Evolutionary conservation across 768 basidiomycete species (phyloP), one percentile per base, ranked within the genome.

Genomic region (Daedaleopsis sinensis): DNA sequence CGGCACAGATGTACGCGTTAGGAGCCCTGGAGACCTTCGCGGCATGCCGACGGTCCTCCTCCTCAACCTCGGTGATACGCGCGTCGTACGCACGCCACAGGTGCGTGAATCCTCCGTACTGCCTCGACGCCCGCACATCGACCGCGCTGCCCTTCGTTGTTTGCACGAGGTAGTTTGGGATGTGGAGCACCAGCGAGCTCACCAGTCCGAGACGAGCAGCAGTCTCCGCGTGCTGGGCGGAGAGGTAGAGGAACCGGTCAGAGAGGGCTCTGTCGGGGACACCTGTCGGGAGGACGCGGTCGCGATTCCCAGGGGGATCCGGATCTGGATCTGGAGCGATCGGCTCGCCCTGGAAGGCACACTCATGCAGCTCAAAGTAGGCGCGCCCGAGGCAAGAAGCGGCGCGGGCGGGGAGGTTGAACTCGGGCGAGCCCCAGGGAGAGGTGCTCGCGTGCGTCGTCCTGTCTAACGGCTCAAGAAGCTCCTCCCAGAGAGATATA

Each of bases 1-100:
- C 49, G 10, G 63, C 63, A 37, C 63, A 64, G 0, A 57, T n/a
- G 36, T 64, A 64, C 37, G 55, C 58, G 50, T 64, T 64, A 24
- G 54, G 63, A 10, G 39, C 53, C 38, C 39, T 39, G 23, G 44
- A 44, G 19, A 55, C 51, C 47, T 58, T 58, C 8, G 18, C 46
- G 5, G 53, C 57, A 38, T 37, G 11, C 47, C 44, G 53, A 24
- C 19, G n/a, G 24, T 51, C 37, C 27, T 27, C 52, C 49, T 39
- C 32, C 36, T 39, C 13, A 3, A 37, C 49, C 37, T 60, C 58
- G 15, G n/a, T 38, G n/a, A 18, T 43, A 15, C 58, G 50, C 18
- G 55, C 50, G 15, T 44, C 58, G n/a, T 35, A 43, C 24, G 37
- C 55, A 35, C 46, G 32, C 63, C 63, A 64, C 1, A 59, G 23